Percentiles rank a stretch among this genome's conserved stretches.
phyloP scores from a whole-genome alignment of 2,329 filamentous ascomycete species.

The Pseudogymnoascus sp. region DNA sequence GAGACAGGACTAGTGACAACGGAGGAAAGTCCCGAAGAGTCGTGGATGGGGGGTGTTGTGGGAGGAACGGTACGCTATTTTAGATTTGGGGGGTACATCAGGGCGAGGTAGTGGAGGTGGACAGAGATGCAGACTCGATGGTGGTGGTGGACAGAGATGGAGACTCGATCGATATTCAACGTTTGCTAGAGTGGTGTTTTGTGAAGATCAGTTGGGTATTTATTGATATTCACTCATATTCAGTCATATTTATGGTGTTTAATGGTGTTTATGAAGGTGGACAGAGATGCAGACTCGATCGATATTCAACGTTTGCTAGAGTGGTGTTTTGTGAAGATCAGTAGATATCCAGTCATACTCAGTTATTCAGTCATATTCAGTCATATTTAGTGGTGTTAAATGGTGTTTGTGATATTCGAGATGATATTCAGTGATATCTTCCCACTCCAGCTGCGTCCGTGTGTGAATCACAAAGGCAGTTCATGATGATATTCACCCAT shows the following conservation, averaged over 20 bases:
- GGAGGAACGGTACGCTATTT: neutral
- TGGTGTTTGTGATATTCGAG: no score
- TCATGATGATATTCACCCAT: neutral
- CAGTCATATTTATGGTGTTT: no score
- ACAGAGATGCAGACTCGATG: neutral
- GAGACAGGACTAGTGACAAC: neutral
- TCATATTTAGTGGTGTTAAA: no score
- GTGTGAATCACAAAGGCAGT: no score
- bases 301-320: neutral
- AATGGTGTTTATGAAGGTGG: no score
- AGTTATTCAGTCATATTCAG: no score
- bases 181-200: neutral
- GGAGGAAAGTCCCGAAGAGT: neutral
- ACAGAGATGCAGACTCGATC: neutral
- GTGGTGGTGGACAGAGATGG: neutral
- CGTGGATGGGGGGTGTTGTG: neutral
- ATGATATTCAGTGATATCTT: no score
- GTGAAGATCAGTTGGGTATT: neutral
- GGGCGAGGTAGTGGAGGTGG: neutral
- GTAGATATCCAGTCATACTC: neutral
- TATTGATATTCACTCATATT: neutral
- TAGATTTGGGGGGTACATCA: neutral
- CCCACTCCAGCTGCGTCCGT: no score
- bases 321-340: neutral
- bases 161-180: neutral